Evolutionary conservation across 106 monocot species (phyloP).

Genomic region (Apostasia shenzhenica): DNA sequence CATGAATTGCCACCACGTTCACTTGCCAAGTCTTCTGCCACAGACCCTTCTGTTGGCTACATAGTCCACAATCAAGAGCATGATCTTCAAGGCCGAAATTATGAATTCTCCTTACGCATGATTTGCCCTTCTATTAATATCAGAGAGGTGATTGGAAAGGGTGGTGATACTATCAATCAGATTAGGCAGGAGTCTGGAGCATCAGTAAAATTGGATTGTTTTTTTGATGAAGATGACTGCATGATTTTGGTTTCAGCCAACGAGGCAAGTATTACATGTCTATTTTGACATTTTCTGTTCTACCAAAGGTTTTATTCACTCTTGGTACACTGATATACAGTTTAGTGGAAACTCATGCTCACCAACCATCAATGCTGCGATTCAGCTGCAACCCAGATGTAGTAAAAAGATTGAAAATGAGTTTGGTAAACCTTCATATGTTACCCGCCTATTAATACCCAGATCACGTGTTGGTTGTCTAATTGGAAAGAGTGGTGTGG

Average conservation of each 20-base stretch:
- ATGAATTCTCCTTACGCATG: constrained; percentile 37
- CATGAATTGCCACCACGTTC: constrained; percentile 41
- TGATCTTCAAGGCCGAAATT: too few species aligned
- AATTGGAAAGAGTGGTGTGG: constrained; percentile 58
- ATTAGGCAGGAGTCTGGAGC: constrained; percentile 41
- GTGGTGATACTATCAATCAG: constrained; percentile 26
- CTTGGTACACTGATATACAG: constrained; percentile 19
- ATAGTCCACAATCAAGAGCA: constrained; percentile 11
- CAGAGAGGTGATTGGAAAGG: constrained; percentile 57
- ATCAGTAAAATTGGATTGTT: constrained; percentile 31
- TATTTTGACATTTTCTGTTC: not conserved
- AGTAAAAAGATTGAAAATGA: constrained; percentile 46
- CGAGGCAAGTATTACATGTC: constrained; percentile 16
- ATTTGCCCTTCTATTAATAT: constrained; percentile 41
- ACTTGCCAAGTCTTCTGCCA: constrained; percentile 23
- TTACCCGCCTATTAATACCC: constrained; percentile 43
- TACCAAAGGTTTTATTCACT: not conserved
- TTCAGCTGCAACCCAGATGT: constrained; percentile 48
- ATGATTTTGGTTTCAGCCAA: constrained; percentile 29
- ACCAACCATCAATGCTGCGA: constrained; percentile 44
- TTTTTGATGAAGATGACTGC: constrained; percentile 32
- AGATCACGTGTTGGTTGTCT: constrained; percentile 56
- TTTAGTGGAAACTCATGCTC: constrained; percentile 40
- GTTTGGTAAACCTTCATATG: constrained; percentile 33
- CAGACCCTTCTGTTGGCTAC: constrained; percentile 21